Percentiles rank a stretch among this genome's conserved stretches.
Evolutionary conservation across 345 rosid genomes (phyloP).

Genomic region (Populus deltoides): DNA sequence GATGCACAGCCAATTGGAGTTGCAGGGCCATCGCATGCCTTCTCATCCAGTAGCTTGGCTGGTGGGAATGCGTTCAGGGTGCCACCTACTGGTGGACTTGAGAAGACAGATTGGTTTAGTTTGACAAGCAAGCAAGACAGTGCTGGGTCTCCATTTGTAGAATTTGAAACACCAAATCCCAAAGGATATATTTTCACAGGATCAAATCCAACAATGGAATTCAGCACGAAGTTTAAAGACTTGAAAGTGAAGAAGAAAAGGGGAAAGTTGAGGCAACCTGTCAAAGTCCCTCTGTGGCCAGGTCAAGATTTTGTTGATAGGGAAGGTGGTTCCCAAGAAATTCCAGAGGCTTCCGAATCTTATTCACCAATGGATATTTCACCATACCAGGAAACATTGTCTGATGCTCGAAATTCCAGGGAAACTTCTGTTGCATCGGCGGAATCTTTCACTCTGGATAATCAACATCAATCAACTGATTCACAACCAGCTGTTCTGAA

Average conservation of each 20-base stretch:
- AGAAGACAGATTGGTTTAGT: constrained; percentile 26
- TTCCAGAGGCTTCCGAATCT: constrained; percentile 53
- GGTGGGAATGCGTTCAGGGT: constrained; percentile 19
- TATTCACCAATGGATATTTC: constrained; percentile 89
- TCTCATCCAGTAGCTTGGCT: constrained; percentile 23
- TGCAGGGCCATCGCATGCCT: constrained; percentile 23
- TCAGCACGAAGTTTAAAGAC: constrained; percentile 47
- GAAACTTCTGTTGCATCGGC: constrained; percentile 63
- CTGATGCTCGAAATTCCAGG: constrained; percentile 38
- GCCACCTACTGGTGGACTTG: constrained; percentile 23
- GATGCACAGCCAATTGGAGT: constrained; percentile 7
- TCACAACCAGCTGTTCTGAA: constrained; percentile 32
- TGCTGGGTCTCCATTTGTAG: constrained; percentile 35
- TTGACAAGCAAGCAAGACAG: constrained; percentile 40
- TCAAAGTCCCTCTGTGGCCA: constrained; percentile 46
- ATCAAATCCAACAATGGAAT: constrained; percentile 49
- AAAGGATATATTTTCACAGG: constrained; percentile 45
- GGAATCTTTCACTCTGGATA: constrained; percentile 42
- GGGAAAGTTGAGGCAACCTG: constrained; percentile 61
- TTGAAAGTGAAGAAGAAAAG: constrained; percentile 50
- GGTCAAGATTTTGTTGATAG: constrained; percentile 51
- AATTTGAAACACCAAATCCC: constrained; percentile 52
- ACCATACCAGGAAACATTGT: constrained; percentile 51
- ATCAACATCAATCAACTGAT: constrained; percentile 29
- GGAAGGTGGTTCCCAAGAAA: constrained; percentile 41